Evolutionary conservation across 2,329 filamentous ascomycete species (phyloP).

Genomic region (Alternaria triticina): DNA sequence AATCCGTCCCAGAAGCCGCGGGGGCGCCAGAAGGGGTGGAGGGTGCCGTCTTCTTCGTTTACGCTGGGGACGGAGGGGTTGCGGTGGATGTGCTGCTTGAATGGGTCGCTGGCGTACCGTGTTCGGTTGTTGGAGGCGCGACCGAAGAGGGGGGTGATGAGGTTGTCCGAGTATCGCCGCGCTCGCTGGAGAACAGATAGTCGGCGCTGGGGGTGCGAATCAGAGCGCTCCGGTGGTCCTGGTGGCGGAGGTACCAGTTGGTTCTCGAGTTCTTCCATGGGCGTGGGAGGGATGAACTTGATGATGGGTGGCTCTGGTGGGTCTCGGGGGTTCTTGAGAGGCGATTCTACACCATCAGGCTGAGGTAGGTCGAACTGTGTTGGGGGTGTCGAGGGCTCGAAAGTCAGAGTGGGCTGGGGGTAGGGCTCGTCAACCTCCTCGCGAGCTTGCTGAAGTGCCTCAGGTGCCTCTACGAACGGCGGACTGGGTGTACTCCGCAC

Average conservation of each 20-base stretch:
- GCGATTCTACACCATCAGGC: conserved; percentile 57
- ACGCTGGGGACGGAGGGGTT: conserved; percentile 37
- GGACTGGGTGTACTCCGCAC: conserved; percentile 30
- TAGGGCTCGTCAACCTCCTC: conserved; percentile 10
- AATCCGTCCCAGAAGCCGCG: conserved; percentile 68
- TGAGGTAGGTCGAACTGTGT: conserved; percentile 35
- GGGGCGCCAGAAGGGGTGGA: conserved; percentile 69
- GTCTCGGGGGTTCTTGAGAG: conserved; percentile 64
- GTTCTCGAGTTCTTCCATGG: conserved; percentile 54
- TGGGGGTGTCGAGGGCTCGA: conserved; percentile 47
- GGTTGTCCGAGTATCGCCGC: conserved; percentile 54
- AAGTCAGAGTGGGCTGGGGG: conserved; percentile 35
- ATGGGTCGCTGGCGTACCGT: conserved; percentile 30
- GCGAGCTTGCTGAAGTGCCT: conserved; percentile 9
- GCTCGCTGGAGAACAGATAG: conserved; percentile 52
- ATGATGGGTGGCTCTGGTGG: conserved; percentile 64
- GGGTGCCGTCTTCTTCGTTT: conserved; percentile 51
- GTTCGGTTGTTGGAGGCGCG: conserved; percentile 35
- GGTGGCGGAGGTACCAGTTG: conserved; percentile 44
- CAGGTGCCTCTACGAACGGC: conserved; percentile 34
- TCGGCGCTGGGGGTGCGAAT: conserved; percentile 46
- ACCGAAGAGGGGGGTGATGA: conserved; percentile 51
- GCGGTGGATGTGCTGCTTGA: conserved; percentile 18
- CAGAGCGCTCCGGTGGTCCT: conserved; percentile 38
- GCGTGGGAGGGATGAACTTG: conserved; percentile 63